Evolutionary conservation across 805 yeast species (phyloP).

Genomic region (Candida nanaspora): DNA sequence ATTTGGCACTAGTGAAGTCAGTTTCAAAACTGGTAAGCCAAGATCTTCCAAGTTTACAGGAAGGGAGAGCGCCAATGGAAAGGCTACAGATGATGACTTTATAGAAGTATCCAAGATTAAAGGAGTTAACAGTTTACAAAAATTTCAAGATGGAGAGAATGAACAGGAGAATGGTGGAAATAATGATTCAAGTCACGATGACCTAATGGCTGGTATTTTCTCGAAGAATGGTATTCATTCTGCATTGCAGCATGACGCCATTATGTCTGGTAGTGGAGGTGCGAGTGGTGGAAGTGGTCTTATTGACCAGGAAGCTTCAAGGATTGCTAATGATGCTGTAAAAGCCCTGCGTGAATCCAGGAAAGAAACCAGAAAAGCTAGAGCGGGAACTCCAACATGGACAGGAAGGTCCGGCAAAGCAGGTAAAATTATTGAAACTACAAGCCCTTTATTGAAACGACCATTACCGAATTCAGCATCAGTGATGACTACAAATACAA

Average conservation of each 20-base stretch:
- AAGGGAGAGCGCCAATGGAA: slow-evolving; percentile 9
- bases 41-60: slow-evolving; percentile 27
- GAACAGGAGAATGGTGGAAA: slow-evolving; percentile 18
- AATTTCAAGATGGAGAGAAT: slow-evolving; percentile 42
- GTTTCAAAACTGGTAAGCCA: slow-evolving; percentile 25
- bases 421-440: slow-evolving; percentile 34
- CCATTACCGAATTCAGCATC: not conserved
- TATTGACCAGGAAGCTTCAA: slow-evolving; percentile 56
- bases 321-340: slow-evolving; percentile 57
- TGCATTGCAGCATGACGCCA: slow-evolving; percentile 70
- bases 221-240: slow-evolving; percentile 67
- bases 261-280: slow-evolving; percentile 37
- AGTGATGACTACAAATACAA: not conserved
- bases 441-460: not conserved
- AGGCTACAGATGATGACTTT: slow-evolving; percentile 47
- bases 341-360: slow-evolving; percentile 57
- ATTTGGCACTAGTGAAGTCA: slow-evolving; percentile 43
- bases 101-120: slow-evolving; percentile 50
- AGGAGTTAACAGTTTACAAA: slow-evolving; percentile 71
- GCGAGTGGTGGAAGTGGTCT: slow-evolving; percentile 42
- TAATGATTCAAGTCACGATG: slow-evolving; percentile 30
- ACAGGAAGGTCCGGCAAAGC: slow-evolving; percentile 89
- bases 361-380: slow-evolving; percentile 34
- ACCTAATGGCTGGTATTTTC: slow-evolving; percentile 70
- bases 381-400: slow-evolving; percentile 89